Conservation (phyloP, 352 stramenopile genomes). For the Phytopythium delawarense region DNA sequence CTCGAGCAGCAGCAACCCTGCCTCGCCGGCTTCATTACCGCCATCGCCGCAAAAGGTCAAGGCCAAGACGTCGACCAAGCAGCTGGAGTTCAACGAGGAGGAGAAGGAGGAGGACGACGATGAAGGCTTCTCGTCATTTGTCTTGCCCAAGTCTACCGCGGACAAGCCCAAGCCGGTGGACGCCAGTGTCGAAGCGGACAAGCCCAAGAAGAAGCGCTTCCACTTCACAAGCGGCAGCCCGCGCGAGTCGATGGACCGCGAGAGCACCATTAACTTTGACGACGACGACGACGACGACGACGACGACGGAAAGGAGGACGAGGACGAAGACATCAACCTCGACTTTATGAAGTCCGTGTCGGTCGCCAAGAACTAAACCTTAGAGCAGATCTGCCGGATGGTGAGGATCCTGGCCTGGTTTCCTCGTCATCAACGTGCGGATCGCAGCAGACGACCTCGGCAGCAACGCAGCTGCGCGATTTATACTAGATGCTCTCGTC, state of each 20-base stretch:
- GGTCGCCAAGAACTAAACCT: slow-evolving; percentile 14
- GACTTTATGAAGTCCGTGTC: slow-evolving; percentile 66
- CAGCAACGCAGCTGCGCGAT: not conserved
- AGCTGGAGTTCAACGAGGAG: slow-evolving; percentile 16
- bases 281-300: slow-evolving; percentile 31
- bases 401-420: not conserved
- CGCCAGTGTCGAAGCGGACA: slow-evolving; percentile 6
- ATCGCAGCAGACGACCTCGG: not conserved
- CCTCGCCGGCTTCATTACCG: slow-evolving; percentile 24
- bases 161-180: slow-evolving; percentile 16
- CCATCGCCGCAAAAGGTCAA: slow-evolving; percentile 10
- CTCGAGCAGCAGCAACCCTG: slow-evolving; percentile 19
- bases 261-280: slow-evolving; percentile 33
- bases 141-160: slow-evolving; percentile 20
- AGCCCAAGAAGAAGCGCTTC: slow-evolving; percentile 27
- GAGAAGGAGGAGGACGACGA: slow-evolving; percentile 22
- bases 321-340: slow-evolving; percentile 73
- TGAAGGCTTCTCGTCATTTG: slow-evolving; percentile 24
- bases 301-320: slow-evolving; percentile 41
- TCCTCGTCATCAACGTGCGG: not conserved
- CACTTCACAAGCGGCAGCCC: slow-evolving; percentile 33
- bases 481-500: not conserved
- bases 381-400: not conserved
- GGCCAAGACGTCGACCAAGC: not conserved
- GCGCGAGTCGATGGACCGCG: slow-evolving; percentile 20